These are phyloP conservation scores for Mortierella antarctica DNA, from an alignment of 192 early-diverging fungal species.

Conservation along the genomic window DNA sequence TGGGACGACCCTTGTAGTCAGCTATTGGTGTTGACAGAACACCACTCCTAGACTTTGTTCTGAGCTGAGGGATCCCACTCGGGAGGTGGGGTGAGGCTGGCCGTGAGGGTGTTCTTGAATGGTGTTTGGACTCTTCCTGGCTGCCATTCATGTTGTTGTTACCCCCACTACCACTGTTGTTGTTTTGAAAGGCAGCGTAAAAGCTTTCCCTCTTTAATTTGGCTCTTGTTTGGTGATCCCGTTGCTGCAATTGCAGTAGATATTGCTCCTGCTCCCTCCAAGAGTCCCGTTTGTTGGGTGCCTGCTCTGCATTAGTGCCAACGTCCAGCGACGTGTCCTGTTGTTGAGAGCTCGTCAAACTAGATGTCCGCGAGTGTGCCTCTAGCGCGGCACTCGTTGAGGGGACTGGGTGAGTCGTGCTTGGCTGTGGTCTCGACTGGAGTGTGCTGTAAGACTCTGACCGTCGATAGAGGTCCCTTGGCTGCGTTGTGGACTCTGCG, in stretches of 20 bases:
- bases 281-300: conserved; percentile 28
- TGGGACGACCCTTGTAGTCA: conserved; percentile 32
- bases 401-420: background rate
- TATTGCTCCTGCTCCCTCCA: conserved; percentile 52
- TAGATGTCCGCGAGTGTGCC: background rate
- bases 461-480: conserved; percentile 34
- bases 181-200: conserved; percentile 43
- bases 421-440: conserved; percentile 9
- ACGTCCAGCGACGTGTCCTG: background rate
- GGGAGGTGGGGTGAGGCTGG: conserved; percentile 46
- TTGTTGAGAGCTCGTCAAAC: background rate
- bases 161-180: background rate
- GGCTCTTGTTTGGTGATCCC: conserved; percentile 43
- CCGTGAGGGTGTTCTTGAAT: conserved; percentile 14
- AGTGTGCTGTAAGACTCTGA: conserved; percentile 46
- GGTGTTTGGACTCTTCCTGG: conserved; percentile 24
- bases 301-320: background rate
- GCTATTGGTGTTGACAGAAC: conserved; percentile 33
- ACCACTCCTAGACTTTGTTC: conserved; percentile 52
- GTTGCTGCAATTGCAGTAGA: conserved; percentile 43
- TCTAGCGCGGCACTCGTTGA: conserved; percentile 4
- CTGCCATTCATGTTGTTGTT: background rate
- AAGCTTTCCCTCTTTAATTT: conserved; percentile 46
- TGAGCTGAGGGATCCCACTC: conserved; percentile 43
- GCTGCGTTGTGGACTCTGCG: background rate